These are phyloP conservation scores for Pestalotiopsis sp. DNA, from an alignment of 2,329 filamentous ascomycete genomes.

Conservation along the genomic window DNA sequence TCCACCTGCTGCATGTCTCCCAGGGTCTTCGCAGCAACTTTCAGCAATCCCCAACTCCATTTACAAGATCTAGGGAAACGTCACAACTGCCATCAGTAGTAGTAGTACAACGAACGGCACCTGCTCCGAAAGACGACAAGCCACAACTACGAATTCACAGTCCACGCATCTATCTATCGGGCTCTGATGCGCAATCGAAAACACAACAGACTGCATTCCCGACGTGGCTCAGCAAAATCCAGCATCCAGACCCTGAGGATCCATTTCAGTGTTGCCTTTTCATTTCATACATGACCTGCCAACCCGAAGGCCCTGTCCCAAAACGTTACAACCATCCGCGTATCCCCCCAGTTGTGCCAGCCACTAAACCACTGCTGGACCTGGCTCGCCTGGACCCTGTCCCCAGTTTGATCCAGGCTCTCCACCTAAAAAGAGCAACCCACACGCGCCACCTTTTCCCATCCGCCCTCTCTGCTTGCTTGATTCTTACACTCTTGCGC, in stretches of 20 bases:
- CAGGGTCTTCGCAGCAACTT: constrained; percentile 4
- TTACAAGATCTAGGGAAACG: not conserved
- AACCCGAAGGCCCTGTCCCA: not conserved
- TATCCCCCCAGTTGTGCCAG: not conserved
- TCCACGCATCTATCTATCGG: not conserved
- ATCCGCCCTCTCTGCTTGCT: constrained; percentile 8
- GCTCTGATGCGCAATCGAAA: not conserved
- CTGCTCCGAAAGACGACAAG: too few species aligned
- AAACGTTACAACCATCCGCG: not conserved
- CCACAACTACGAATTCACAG: too few species aligned
- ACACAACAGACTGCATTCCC: not conserved
- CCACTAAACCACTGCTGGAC: constrained; percentile 8
- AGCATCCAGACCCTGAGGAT: not conserved
- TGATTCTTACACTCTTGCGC: constrained; percentile 1
- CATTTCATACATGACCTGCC: not conserved
- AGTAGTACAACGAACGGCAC: not conserved
- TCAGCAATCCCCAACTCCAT: not conserved
- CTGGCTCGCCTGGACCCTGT: not conserved
- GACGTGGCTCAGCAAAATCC: not conserved
- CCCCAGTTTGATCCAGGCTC: constrained; percentile 3
- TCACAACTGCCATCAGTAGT: not conserved
- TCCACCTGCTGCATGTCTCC: constrained; percentile 5
- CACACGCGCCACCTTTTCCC: constrained; percentile 14
- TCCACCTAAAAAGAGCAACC: constrained; percentile 10
- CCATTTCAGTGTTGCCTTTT: not conserved